Evolutionary conservation across 352 stramenopile species (phyloP), one percentile per base, ranked within the genome.

Genomic region (Globisporangium polare): DNA sequence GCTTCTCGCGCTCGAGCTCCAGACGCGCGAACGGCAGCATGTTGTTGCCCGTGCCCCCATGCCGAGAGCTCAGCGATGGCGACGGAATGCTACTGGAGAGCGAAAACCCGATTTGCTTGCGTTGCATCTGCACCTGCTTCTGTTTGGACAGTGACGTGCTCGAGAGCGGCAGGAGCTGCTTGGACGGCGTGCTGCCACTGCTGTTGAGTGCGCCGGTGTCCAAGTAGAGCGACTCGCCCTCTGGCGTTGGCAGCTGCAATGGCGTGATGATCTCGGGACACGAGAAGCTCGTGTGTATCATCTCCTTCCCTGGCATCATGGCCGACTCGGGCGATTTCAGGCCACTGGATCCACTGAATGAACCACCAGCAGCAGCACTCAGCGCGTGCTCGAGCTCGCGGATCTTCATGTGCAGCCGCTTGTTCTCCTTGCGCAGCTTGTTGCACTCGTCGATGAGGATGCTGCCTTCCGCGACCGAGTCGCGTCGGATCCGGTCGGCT

Each of bases 401-500:
- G 53, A 86, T 86, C 58, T 83, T 79, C 26, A 88, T 71, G 46
- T 75, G 57, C n/a, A 86, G 58, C 1, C 71, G 57, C 37, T 92
- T 94, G 63, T 89, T 90, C 31, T 90, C 76, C 58, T 91, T 92
- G 0, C 83, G 76, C 1, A 92, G 57, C 42, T 80, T 74, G 66
- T 91, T 94, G 72, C 84, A 90, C 50, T 94, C 83, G 26, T 92
- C 79, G 49, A 94, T 89, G 29, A 92, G 69, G 15, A 89, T 73
- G 59, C 83, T 91, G 24, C 81, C 83, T 65, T 94, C 81, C 1
- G 81, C 77, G n/a, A 94, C 75, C 10, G 85, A 77, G 50, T 94
- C 83, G 15, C 85, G 80, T 4, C 84, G 83, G 24, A 86, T 70
- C 5, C 83, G 81, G 39, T 91, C 83, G 0, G 73, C 71, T 41